Percentiles rank a stretch among this genome's conserved stretches.
Evolutionary conservation across 495 filamentous ascomycete species (phyloP).

Genomic region (Lasiosphaeria miniovina): DNA sequence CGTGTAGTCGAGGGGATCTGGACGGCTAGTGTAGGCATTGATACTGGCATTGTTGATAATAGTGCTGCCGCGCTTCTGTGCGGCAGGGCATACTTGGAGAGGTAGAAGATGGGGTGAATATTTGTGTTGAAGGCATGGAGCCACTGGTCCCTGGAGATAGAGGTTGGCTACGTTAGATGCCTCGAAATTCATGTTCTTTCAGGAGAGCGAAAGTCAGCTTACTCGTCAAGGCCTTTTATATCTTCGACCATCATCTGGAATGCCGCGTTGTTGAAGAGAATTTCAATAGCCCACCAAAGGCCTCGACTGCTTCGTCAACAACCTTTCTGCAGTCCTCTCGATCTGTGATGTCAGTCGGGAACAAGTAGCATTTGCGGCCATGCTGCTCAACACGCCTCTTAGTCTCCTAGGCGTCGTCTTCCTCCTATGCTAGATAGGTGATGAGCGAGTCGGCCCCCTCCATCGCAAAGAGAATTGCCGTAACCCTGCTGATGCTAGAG

Average conservation of each 20-base stretch:
- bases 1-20: slow-evolving; percentile 83
- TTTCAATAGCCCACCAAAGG: slow-evolving; percentile 66
- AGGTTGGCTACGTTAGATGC: not conserved
- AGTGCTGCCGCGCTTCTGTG: slow-evolving; percentile 68
- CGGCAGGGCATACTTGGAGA: slow-evolving; percentile 73
- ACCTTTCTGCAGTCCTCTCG: slow-evolving; percentile 67
- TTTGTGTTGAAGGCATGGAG: slow-evolving; percentile 70
- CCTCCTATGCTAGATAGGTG: slow-evolving; percentile 71
- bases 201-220: slow-evolving; percentile 21
- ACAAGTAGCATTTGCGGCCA: slow-evolving; percentile 59
- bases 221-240: slow-evolving; percentile 72
- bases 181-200: not conserved
- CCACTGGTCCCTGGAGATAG: slow-evolving; percentile 63
- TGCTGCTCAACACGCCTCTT: slow-evolving; percentile 63
- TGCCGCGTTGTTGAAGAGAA: slow-evolving; percentile 78
- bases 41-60: slow-evolving; percentile 84
- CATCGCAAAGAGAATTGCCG: slow-evolving; percentile 77
- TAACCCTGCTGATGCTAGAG: slow-evolving; percentile 75
- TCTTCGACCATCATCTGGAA: slow-evolving; percentile 72
- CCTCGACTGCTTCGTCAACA: slow-evolving; percentile 59
- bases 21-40: slow-evolving; percentile 79
- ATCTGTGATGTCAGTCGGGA: slow-evolving; percentile 59
- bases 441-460: slow-evolving; percentile 77
- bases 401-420: slow-evolving; percentile 73
- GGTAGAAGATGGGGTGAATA: slow-evolving; percentile 71